phyloP scores from a whole-genome alignment of 2,329 filamentous ascomycete genomes.

The Aspergillus calidoustus region DNA sequence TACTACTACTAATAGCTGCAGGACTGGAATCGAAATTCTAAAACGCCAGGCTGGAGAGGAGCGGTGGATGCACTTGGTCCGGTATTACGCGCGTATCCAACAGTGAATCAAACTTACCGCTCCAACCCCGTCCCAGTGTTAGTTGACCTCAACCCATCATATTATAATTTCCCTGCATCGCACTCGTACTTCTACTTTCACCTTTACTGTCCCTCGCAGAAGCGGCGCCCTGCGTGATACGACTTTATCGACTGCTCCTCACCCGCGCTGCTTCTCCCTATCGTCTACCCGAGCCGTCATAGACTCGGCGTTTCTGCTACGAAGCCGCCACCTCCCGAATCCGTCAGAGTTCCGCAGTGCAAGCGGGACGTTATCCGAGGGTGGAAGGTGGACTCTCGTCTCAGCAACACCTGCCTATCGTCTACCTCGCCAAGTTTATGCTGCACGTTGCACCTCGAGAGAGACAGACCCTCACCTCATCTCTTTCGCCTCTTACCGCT shows the following conservation, averaged over 20 bases:
- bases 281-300: conserved; percentile 8
- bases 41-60: not conserved
- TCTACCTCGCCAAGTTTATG: not conserved
- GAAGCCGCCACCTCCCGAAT: conserved; percentile 36
- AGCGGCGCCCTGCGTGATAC: conserved; percentile 7
- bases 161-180: conserved; percentile 18
- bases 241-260: not conserved
- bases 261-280: not conserved
- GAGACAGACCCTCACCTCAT: conserved; percentile 44
- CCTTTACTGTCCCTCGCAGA: conserved; percentile 3
- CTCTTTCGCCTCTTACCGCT: conserved; percentile 53
- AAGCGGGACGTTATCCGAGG: conserved; percentile 45
- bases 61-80: not conserved
- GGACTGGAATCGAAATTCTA: not conserved
- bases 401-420: conserved; percentile 15
- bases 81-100: not conserved
- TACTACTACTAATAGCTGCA: not conserved
- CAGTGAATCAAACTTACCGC: conserved; percentile 11
- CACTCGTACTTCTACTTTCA: conserved; percentile 3
- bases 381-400: conserved; percentile 39
- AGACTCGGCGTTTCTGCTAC: conserved; percentile 20
- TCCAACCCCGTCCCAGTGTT: conserved; percentile 6
- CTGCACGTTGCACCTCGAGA: conserved; percentile 45
- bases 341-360: conserved; percentile 37
- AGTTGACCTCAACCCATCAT: conserved; percentile 4